Evolutionary conservation across 1,284 basidiomycete genomes (phyloP).

Genomic region (Trametes hirsuta): DNA sequence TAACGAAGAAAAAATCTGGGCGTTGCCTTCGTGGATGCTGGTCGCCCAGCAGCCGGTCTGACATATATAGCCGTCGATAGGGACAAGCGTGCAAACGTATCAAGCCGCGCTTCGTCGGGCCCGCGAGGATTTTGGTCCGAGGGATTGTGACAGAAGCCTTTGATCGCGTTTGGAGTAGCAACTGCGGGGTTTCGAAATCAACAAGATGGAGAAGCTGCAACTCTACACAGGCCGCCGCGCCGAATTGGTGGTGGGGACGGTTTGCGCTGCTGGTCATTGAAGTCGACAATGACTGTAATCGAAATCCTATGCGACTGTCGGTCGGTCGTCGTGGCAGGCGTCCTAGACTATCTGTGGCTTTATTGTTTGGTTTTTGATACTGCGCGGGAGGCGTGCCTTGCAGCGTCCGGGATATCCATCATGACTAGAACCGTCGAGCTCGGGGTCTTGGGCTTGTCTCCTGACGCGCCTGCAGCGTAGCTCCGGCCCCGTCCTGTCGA

Average conservation of each 20-base stretch:
- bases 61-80: background rate
- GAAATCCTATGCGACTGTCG: background rate
- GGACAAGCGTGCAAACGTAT: background rate
- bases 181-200: too few species aligned
- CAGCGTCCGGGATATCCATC: background rate
- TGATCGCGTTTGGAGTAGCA: too few species aligned
- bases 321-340: background rate
- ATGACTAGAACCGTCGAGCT: background rate
- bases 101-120: too few species aligned
- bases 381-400: conserved; percentile 1
- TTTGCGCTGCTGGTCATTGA: background rate
- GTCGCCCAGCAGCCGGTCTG: too few species aligned
- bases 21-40: too few species aligned
- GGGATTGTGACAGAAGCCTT: background rate
- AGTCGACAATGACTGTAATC: background rate
- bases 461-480: background rate
- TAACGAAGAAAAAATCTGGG: too few species aligned
- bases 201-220: too few species aligned
- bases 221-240: background rate
- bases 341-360: background rate
- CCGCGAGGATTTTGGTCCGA: too few species aligned
- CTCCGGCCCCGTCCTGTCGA: background rate
- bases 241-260: background rate
- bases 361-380: background rate
- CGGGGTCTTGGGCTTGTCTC: background rate